Conservation (phyloP, 495 filamentous ascomycete species). For the Amniculicola lignicola region DNA sequence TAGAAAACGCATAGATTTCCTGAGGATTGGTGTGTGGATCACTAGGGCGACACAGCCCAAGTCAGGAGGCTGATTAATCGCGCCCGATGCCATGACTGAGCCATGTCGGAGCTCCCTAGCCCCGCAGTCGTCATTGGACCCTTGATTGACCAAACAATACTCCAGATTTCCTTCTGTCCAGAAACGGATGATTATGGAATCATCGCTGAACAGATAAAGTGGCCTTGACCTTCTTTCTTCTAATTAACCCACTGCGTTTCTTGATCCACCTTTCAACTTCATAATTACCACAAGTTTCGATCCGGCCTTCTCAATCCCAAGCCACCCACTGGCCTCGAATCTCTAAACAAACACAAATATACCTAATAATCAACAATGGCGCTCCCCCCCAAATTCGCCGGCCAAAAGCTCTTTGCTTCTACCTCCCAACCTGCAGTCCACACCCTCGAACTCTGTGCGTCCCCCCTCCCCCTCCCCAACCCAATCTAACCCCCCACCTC, state of each 20-base stretch:
- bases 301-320: no score
- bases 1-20: no score
- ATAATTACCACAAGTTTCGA: neutral
- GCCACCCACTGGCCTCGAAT: no score
- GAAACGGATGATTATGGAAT: neutral
- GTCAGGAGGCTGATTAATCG: no score
- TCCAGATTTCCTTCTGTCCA: neutral
- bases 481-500: neutral
- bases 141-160: neutral
- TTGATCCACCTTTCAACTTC: neutral
- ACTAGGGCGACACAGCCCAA: no score
- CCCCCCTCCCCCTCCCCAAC: neutral
- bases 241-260: neutral
- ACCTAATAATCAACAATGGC: slow-evolving; percentile 62
- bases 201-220: neutral
- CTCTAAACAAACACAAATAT: no score
- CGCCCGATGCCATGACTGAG: no score
- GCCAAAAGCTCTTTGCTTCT: slow-evolving; percentile 56
- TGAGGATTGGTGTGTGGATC: no score
- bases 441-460: slow-evolving; percentile 69
- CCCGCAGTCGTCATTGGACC: slow-evolving; percentile 20
- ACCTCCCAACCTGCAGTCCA: slow-evolving; percentile 52
- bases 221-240: neutral
- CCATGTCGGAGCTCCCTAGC: no score
- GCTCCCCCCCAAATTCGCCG: slow-evolving; percentile 72